Percentiles rank a stretch among this genome's conserved stretches.
phyloP scores from a whole-genome alignment of 2,329 filamentous ascomycete species.

The Trichoderma koningiopsis region DNA sequence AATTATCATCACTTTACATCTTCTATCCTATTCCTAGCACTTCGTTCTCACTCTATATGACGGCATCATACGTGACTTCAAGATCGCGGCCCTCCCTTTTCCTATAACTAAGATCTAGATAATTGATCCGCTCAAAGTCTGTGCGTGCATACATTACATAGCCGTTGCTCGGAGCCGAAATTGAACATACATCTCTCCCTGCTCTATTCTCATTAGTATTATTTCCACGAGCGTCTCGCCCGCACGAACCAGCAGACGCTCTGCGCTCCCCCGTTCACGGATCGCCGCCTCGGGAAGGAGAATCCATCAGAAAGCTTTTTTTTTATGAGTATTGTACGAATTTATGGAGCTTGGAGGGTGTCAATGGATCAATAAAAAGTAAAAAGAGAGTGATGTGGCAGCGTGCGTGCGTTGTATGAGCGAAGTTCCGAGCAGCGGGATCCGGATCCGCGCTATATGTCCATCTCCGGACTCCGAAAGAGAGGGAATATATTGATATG shows the following conservation, averaged over 20 bases:
- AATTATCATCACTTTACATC: neutral
- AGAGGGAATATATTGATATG: too few relatives aligned
- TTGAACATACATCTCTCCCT: neutral
- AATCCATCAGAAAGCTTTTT: neutral
- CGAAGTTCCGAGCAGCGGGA: neutral
- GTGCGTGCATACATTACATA: slow-evolving; percentile 8
- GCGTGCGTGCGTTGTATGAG: neutral
- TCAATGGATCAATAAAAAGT: neutral
- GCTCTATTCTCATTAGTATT: slow-evolving; percentile 11
- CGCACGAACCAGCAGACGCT: neutral
- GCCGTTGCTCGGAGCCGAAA: slow-evolving; percentile 3
- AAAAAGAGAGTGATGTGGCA: neutral
- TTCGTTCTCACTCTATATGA: neutral
- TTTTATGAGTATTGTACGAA: neutral
- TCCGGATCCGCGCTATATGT: neutral
- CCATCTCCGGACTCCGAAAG: neutral
- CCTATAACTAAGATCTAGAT: neutral
- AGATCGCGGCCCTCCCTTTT: neutral
- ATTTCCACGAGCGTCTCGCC: neutral
- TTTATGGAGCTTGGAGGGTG: neutral
- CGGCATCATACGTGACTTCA: neutral
- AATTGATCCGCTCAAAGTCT: neutral
- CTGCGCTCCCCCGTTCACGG: neutral
- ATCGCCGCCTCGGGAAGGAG: neutral
- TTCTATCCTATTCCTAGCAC: neutral